Conservation (phyloP, 495 filamentous ascomycete genomes). For the Penicillium parvum region DNA sequence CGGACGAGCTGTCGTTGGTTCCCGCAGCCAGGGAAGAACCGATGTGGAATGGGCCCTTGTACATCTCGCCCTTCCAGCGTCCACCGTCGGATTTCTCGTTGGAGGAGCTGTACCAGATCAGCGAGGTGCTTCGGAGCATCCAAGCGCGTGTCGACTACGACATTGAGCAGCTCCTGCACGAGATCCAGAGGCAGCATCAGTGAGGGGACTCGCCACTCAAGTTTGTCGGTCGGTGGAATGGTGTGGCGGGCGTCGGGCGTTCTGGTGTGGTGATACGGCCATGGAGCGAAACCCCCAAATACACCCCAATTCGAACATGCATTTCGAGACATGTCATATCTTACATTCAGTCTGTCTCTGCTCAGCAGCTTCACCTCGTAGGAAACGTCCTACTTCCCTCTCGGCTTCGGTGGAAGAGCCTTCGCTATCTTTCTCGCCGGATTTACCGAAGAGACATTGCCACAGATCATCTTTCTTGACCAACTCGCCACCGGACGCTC, state of each 20-base stretch:
- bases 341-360: slow-evolving; percentile 23
- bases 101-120: too few species aligned
- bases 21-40: not conserved
- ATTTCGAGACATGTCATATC: not conserved
- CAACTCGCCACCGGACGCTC: slow-evolving; percentile 69
- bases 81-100: too few species aligned
- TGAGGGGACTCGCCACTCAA: too few species aligned
- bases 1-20: too few species aligned
- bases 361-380: slow-evolving; percentile 47
- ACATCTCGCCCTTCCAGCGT: not conserved
- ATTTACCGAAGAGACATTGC: slow-evolving; percentile 76
- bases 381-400: slow-evolving; percentile 39
- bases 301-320: too few species aligned
- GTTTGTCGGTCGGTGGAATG: too few species aligned
- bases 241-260: too few species aligned
- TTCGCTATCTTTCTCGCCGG: slow-evolving; percentile 19
- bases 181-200: too few species aligned
- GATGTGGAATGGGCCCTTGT: not conserved
- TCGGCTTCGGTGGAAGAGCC: slow-evolving; percentile 25
- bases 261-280: too few species aligned
- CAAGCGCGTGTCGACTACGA: not conserved
- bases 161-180: too few species aligned
- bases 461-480: slow-evolving; percentile 79
- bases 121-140: too few species aligned
- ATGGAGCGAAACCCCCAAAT: too few species aligned